A percentile compares a stretch with the other conserved stretches of the same genome.
phyloP scores from a whole-genome alignment of 495 filamentous ascomycete species.

The Talaromyces wortmannii region DNA sequence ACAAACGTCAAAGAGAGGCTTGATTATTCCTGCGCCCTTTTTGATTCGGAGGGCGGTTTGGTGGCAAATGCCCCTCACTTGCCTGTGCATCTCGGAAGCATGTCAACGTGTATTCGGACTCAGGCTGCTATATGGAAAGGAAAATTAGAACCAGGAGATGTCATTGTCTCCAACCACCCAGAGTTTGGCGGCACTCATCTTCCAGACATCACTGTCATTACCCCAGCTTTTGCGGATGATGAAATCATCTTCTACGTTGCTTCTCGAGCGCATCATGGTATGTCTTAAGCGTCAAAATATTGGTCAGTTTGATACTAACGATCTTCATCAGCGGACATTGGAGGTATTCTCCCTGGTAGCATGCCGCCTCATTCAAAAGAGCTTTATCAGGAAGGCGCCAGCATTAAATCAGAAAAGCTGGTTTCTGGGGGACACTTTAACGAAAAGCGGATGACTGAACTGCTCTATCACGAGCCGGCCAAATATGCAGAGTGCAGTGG shows the following conservation, averaged over 20 bases:
- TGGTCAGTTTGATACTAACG: neutral
- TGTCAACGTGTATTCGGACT: conserved; percentile 83
- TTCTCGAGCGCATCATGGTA: conserved; percentile 53
- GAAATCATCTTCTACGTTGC: conserved; percentile 91
- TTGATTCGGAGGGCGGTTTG: conserved; percentile 70
- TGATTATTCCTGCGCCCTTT: conserved; percentile 87
- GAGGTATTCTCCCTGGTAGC: conserved; percentile 85
- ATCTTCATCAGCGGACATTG: conserved; percentile 82
- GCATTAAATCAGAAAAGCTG: conserved; percentile 88
- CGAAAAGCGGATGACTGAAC: conserved; percentile 72
- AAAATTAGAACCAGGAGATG: conserved; percentile 82
- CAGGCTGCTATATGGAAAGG: conserved; percentile 80
- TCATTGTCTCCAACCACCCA: conserved; percentile 90
- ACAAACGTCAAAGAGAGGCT: conserved; percentile 91
- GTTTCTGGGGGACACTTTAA: conserved; percentile 86
- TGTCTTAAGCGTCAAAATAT: neutral
- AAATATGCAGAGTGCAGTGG: conserved; percentile 81
- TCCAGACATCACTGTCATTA: conserved; percentile 83
- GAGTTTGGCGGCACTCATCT: conserved; percentile 84
- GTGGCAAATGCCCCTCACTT: conserved; percentile 91
- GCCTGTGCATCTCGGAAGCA: conserved; percentile 84
- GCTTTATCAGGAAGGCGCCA: conserved; percentile 86
- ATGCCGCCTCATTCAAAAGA: conserved; percentile 95
- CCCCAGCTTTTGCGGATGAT: conserved; percentile 74
- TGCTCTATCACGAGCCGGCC: conserved; percentile 78